These are phyloP conservation scores for Xylariaceae sp. DNA, from an alignment of 2,329 filamentous ascomycete species.

Conservation along the genomic window DNA sequence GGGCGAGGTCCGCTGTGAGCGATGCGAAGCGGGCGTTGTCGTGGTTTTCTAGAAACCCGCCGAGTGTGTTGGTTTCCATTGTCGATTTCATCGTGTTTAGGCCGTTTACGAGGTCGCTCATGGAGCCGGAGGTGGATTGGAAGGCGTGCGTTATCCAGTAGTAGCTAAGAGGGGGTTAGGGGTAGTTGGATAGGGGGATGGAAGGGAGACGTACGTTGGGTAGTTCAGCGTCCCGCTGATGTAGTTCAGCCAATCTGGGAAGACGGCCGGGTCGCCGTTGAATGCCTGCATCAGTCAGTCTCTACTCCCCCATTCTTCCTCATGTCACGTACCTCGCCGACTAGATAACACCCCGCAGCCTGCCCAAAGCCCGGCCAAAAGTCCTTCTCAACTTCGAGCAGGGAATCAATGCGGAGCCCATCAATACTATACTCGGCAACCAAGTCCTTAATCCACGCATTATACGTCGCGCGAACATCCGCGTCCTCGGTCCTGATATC, in stretches of 20 bases:
- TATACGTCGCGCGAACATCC: slow-evolving; percentile 40
- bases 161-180: slow-evolving; percentile 4
- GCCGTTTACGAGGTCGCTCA: slow-evolving; percentile 35
- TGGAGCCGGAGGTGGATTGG: slow-evolving; percentile 27
- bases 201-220: slow-evolving; percentile 35
- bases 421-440: slow-evolving; percentile 50
- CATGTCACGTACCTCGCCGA: slow-evolving; percentile 39
- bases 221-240: slow-evolving; percentile 48
- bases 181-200: not conserved
- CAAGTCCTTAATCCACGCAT: slow-evolving; percentile 43
- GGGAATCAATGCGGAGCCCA: slow-evolving; percentile 46
- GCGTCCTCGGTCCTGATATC: slow-evolving; percentile 42
- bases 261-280: slow-evolving; percentile 41
- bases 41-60: slow-evolving; percentile 47
- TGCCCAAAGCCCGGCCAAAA: slow-evolving; percentile 44
- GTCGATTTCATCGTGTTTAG: slow-evolving; percentile 24
- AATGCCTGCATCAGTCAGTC: slow-evolving; percentile 28
- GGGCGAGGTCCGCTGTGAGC: slow-evolving; percentile 41
- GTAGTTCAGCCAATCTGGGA: slow-evolving; percentile 42
- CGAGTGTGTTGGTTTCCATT: slow-evolving; percentile 32
- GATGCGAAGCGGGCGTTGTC: slow-evolving; percentile 43
- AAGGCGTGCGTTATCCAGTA: slow-evolving; percentile 34
- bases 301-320: not conserved
- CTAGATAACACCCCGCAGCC: slow-evolving; percentile 43
- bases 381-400: slow-evolving; percentile 42